A percentile compares a stretch with the other conserved stretches of the same genome.
Evolutionary conservation across 257 asterid genomes (phyloP).

Genomic region (Solanum tarijense): DNA sequence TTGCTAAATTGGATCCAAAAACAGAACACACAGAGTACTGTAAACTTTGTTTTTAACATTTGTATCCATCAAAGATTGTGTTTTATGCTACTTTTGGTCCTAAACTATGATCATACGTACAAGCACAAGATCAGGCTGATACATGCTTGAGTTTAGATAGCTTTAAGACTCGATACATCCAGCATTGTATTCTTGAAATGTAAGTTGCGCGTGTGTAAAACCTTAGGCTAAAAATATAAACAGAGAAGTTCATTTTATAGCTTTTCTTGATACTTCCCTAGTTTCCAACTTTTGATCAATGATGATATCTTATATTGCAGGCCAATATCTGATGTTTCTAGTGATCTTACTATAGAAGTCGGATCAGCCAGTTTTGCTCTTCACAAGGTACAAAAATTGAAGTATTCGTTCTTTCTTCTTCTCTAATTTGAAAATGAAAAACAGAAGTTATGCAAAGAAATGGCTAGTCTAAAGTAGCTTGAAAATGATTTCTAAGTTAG

Average conservation of each 20-base stretch:
- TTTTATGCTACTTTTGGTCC: neutral
- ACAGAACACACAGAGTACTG: neutral
- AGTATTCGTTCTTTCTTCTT: neutral
- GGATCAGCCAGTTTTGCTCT: slow-evolving; percentile 72
- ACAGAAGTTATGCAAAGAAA: neutral
- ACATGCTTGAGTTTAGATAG: neutral
- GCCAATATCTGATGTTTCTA: slow-evolving; percentile 95
- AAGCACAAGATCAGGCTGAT: neutral
- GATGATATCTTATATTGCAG: slow-evolving; percentile 28
- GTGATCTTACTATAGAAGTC: slow-evolving; percentile 84
- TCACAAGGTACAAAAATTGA: slow-evolving; percentile 57
- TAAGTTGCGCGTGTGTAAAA: neutral
- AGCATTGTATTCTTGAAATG: neutral
- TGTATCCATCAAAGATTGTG: neutral
- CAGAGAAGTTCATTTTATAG: neutral
- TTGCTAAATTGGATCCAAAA: neutral
- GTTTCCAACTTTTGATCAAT: neutral
- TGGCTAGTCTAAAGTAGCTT: neutral
- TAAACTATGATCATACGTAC: neutral
- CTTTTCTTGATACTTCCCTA: neutral
- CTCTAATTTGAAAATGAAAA: neutral
- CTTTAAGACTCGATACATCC: neutral
- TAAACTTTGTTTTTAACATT: neutral
- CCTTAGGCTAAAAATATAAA: neutral
- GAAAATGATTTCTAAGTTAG: neutral